Percentiles rank a stretch among this genome's conserved stretches.
Conservation (phyloP, 805 yeast genomes). For the Cyberlindnera xishuangbannaensis region DNA sequence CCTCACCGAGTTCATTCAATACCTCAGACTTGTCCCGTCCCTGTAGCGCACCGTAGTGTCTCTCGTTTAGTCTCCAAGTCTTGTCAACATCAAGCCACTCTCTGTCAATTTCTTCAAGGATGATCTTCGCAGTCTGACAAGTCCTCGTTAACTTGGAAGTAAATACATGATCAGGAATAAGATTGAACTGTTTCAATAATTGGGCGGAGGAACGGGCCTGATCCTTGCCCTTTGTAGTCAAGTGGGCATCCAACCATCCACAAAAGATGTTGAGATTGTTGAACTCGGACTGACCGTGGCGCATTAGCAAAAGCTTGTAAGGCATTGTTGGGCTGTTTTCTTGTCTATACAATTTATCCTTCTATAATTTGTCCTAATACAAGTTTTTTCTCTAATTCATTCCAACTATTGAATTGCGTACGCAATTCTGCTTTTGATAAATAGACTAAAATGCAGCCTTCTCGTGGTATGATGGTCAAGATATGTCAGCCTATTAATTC, state of each 20-base stretch:
- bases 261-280: slow-evolving; percentile 72
- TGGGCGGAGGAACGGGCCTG: slow-evolving; percentile 67
- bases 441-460: too few species aligned
- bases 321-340: too few species aligned
- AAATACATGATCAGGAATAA: slow-evolving; percentile 54
- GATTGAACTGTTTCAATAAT: slow-evolving; percentile 43
- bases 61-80: slow-evolving; percentile 76
- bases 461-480: too few species aligned
- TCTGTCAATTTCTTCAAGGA: slow-evolving; percentile 49
- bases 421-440: too few species aligned
- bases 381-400: too few species aligned
- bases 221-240: slow-evolving; percentile 58
- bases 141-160: slow-evolving; percentile 73
- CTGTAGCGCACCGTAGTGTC: slow-evolving; percentile 81
- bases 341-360: too few species aligned
- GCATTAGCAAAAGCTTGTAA: slow-evolving; percentile 47
- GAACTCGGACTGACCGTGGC: slow-evolving; percentile 84
- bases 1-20: slow-evolving; percentile 59
- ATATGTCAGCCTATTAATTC: too few species aligned
- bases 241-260: slow-evolving; percentile 78
- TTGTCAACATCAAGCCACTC: slow-evolving; percentile 50
- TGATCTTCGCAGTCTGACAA: slow-evolving; percentile 65
- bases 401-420: too few species aligned
- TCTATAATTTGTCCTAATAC: too few species aligned
- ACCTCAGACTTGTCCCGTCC: slow-evolving; percentile 70